These are phyloP conservation scores for Jackrogersella minutella DNA, from an alignment of 495 filamentous ascomycete species.

Conservation along the genomic window DNA sequence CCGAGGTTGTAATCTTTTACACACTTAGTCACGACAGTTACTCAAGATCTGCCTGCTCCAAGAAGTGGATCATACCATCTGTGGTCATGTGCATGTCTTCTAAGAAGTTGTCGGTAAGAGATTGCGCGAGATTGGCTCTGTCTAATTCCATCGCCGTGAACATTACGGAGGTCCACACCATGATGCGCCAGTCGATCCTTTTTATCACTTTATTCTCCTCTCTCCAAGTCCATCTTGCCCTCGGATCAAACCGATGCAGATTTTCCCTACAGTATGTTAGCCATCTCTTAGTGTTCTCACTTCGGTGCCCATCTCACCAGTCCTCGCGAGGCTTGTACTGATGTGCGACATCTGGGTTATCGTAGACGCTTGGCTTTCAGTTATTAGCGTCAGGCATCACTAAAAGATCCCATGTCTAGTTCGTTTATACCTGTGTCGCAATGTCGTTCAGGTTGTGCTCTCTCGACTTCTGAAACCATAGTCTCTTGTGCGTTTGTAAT, in stretches of 20 bases:
- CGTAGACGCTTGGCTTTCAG: constrained; percentile 54
- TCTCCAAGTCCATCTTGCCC: constrained; percentile 53
- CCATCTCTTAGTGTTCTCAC: neutral
- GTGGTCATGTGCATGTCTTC: constrained; percentile 47
- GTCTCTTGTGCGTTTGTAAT: constrained; percentile 46
- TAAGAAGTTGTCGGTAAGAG: constrained; percentile 52
- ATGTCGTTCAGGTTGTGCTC: constrained; percentile 60
- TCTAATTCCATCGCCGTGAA: constrained; percentile 88
- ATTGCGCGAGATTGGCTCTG: constrained; percentile 67
- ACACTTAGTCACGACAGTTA: neutral
- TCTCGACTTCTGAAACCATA: constrained; percentile 55
- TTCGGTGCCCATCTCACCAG: constrained; percentile 41
- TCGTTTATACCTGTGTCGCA: constrained; percentile 59
- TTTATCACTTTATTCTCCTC: constrained; percentile 50
- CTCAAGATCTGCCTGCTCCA: neutral
- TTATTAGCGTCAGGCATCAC: neutral
- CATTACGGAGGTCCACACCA: constrained; percentile 74
- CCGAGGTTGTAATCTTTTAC: constrained; percentile 73
- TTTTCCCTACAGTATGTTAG: constrained; percentile 52
- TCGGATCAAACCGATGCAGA: constrained; percentile 52
- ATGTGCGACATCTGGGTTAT: constrained; percentile 49
- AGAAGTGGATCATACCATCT: constrained; percentile 39
- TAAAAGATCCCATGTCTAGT: neutral
- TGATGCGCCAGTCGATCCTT: constrained; percentile 54
- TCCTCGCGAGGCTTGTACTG: constrained; percentile 49